Conservation (phyloP, 352 stramenopile species). For the Globisporangium parvum region DNA sequence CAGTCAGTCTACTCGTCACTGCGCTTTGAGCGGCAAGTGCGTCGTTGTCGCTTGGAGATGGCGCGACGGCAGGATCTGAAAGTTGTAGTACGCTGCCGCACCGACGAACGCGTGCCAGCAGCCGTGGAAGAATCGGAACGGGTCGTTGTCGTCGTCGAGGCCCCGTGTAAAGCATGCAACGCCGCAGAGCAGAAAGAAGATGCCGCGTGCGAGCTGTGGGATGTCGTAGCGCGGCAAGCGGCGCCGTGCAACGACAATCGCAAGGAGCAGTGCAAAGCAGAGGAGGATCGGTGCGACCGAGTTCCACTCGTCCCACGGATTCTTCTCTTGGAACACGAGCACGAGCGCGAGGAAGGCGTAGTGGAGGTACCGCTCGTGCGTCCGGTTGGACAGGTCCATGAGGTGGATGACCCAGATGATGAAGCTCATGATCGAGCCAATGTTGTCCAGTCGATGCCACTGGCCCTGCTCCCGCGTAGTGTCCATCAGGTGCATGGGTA, state of each 20-base stretch:
- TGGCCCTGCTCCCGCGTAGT: slow-evolving; percentile 40
- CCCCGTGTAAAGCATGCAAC: slow-evolving; percentile 57
- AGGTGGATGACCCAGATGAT: slow-evolving; percentile 70
- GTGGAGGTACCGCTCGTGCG: slow-evolving; percentile 50
- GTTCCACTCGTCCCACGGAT: slow-evolving; percentile 69
- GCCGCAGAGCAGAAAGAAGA: slow-evolving; percentile 40
- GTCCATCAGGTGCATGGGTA: too few relatives aligned
- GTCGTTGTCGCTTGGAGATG: slow-evolving; percentile 14
- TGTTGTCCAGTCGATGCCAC: slow-evolving; percentile 80
- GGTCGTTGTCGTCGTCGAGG: slow-evolving; percentile 65
- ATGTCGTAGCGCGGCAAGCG: slow-evolving; percentile 52
- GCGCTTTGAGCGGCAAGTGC: slow-evolving; percentile 34
- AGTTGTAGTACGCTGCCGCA: slow-evolving; percentile 68
- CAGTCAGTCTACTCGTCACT: slow-evolving; percentile 4
- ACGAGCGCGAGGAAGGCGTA: slow-evolving; percentile 62
- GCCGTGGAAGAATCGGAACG: slow-evolving; percentile 78
- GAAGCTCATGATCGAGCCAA: slow-evolving; percentile 81
- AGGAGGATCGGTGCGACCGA: slow-evolving; percentile 36
- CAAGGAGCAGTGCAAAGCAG: slow-evolving; percentile 37
- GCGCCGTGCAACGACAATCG: slow-evolving; percentile 30
- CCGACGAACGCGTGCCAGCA: slow-evolving; percentile 78
- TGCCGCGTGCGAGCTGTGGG: slow-evolving; percentile 33
- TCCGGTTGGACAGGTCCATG: slow-evolving; percentile 47
- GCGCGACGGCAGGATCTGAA: slow-evolving; percentile 36
- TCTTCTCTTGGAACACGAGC: slow-evolving; percentile 70